Percentiles rank a stretch among this genome's conserved stretches.
These are phyloP conservation scores for Mortierella sp. DNA, from an alignment of 371 early-diverging fungal species.

Conservation along the genomic window DNA sequence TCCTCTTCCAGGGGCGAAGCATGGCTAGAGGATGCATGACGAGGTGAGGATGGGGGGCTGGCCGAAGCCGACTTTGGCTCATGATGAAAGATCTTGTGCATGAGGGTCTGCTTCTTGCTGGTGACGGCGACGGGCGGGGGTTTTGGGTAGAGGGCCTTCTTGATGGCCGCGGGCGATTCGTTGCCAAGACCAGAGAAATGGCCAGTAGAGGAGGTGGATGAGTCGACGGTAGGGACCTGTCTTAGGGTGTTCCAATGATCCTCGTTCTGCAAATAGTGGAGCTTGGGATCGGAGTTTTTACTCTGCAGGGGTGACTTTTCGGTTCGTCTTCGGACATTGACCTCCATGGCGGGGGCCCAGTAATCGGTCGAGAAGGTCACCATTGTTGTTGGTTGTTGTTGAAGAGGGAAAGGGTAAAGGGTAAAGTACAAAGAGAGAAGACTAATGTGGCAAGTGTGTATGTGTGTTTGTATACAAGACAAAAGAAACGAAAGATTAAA, in stretches of 20 bases:
- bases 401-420: neutral
- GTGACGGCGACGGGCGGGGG: conserved; percentile 46
- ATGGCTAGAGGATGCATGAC: conserved; percentile 9
- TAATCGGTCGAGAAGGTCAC: conserved; percentile 65
- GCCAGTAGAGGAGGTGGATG: conserved; percentile 26
- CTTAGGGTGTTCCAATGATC: conserved; percentile 46
- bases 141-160: conserved; percentile 30
- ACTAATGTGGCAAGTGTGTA: conserved; percentile 3
- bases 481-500: neutral
- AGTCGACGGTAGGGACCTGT: conserved; percentile 46
- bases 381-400: conserved; percentile 36
- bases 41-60: conserved; percentile 39
- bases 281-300: conserved; percentile 1
- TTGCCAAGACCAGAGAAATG: conserved; percentile 10
- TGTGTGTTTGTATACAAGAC: conserved; percentile 5
- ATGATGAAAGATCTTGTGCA: conserved; percentile 58
- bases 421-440: conserved; percentile 6
- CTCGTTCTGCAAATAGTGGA: conserved; percentile 32
- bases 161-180: conserved; percentile 22
- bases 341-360: conserved; percentile 65
- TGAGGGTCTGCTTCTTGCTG: conserved; percentile 57
- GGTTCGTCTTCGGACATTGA: conserved; percentile 61
- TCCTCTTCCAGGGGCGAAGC: conserved; percentile 26
- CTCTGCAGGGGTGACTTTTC: conserved; percentile 26
- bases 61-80: conserved; percentile 44